Base-by-base conservation (phyloP, 2,329 filamentous ascomycete species). In the Ascochyta lentis region DNA sequence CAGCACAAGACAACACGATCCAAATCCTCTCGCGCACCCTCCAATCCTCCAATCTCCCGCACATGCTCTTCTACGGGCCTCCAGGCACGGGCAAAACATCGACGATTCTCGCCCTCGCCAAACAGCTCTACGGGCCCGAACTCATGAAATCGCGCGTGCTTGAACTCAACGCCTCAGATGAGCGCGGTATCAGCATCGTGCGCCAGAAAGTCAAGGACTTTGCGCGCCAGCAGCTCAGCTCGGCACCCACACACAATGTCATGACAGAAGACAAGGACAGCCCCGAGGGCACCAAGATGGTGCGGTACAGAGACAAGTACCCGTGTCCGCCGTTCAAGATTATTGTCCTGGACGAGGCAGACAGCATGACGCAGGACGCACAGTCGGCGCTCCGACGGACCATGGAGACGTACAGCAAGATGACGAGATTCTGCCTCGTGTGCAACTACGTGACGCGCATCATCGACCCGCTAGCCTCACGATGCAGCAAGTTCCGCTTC, bases 401-500 rank as follows among this genome's bases (percentile, higher is more conserved):
- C 1, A 99, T 99, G 95, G 95, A 99, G 79, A 96, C 92, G 41
- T 98, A 98, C 77, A 91, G 86, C 76, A 93, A 92, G 70, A 97
- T 98, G 77, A 99, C 95, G 2, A 85, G 95, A 13, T 99, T 99
- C 77, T 98, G 95, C 73, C 82, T 99, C 38, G 94, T 98, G 55
- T 99, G 96, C 79, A 99, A 99, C 78, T 99, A 99, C 70, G 95
- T 99, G 41, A 98, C 95, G 3, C 84, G 95, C 56, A 99, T 99
- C 73, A 99, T 99, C 69, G 95, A 99, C 73, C 96, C 95, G 6
- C 80, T 99, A 22, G 95, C 95, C 1, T 92, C 88, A 74, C 85
- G 95, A 67, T 99, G 95, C 80, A 92, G 88, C 77, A 99, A 99
- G 78, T 99, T 99, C 75, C 84, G 95, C 29, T 99, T 99, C 84